These are phyloP conservation scores for Sporothrix luriei DNA, from an alignment of 2,329 filamentous ascomycete genomes.

Conservation along the genomic window DNA sequence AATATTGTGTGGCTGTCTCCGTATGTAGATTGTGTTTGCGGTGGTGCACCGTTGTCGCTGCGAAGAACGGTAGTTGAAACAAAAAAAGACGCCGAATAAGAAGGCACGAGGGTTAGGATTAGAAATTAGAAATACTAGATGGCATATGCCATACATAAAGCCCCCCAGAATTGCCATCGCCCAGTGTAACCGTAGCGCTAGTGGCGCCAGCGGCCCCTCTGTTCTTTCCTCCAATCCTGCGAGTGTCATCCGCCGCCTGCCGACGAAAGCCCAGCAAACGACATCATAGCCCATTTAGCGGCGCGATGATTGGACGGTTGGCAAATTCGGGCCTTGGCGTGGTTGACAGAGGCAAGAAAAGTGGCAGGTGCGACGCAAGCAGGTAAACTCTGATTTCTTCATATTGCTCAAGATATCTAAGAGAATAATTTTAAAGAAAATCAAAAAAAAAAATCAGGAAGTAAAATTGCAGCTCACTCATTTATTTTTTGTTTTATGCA, in stretches of 20 bases:
- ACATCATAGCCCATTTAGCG: slow-evolving; percentile 29
- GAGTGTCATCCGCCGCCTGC: not conserved
- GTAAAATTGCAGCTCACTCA: no score
- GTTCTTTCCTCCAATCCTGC: slow-evolving; percentile 1
- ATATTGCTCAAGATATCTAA: not conserved
- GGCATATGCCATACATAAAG: slow-evolving; percentile 26
- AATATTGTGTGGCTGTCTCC: not conserved
- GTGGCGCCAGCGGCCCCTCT: slow-evolving; percentile 13
- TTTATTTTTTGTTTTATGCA: no score
- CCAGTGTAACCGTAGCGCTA: slow-evolving; percentile 8
- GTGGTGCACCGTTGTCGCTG: not conserved
- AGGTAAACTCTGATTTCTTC: not conserved
- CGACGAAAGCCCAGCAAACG: slow-evolving; percentile 9
- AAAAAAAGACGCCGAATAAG: not conserved
- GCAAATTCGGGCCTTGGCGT: not conserved
- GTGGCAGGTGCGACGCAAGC: not conserved
- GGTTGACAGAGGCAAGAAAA: not conserved
- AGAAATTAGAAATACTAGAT: slow-evolving; percentile 32
- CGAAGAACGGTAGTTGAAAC: slow-evolving; percentile 17
- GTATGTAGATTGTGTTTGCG: not conserved
- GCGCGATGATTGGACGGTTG: slow-evolving; percentile 29
- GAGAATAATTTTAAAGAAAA: no score
- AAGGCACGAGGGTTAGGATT: slow-evolving; percentile 12
- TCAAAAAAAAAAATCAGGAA: not conserved
- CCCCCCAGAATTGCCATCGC: slow-evolving; percentile 32